Percentiles rank a stretch among this genome's conserved stretches.
phyloP scores from a whole-genome alignment of 1,139 yeast species.

The Candida neerlandica region DNA sequence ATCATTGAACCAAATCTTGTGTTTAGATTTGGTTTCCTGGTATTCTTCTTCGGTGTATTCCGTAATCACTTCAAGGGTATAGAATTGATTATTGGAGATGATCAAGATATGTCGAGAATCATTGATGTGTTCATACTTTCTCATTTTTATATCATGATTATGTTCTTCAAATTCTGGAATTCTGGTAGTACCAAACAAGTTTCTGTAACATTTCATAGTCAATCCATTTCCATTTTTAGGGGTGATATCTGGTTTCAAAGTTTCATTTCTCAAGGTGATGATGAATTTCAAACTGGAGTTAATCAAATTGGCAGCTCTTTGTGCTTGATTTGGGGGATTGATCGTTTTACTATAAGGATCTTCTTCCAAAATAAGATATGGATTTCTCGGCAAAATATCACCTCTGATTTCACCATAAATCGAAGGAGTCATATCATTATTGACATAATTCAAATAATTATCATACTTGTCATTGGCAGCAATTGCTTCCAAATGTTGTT shows the following conservation, averaged over 20 bases:
- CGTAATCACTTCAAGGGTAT: conserved; percentile 58
- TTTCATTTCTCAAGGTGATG: conserved; percentile 55
- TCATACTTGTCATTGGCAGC: conserved; percentile 37
- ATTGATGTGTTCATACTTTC: conserved; percentile 26
- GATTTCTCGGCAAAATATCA: conserved; percentile 74
- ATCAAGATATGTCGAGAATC: conserved; percentile 55
- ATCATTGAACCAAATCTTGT: conserved; percentile 51
- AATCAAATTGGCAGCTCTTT: conserved; percentile 66
- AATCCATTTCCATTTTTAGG: conserved; percentile 53
- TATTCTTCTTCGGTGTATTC: conserved; percentile 33
- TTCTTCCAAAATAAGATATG: conserved; percentile 70
- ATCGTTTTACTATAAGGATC: conserved; percentile 63
- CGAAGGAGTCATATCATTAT: conserved; percentile 60
- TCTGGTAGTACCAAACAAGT: conserved; percentile 70
- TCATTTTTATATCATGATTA: conserved; percentile 30
- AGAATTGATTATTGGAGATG: conserved; percentile 64
- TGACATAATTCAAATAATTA: conserved; percentile 64
- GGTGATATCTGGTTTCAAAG: conserved; percentile 58
- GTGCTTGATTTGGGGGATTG: conserved; percentile 65
- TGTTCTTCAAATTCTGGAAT: conserved; percentile 45
- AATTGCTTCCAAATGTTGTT: conserved; percentile 52
- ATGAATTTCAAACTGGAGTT: conserved; percentile 68
- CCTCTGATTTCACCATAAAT: conserved; percentile 66
- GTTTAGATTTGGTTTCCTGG: conserved; percentile 25
- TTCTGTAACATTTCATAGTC: conserved; percentile 67